Conservation (phyloP, 2,329 filamentous ascomycete genomes). For the Hypoxylon sp. region DNA sequence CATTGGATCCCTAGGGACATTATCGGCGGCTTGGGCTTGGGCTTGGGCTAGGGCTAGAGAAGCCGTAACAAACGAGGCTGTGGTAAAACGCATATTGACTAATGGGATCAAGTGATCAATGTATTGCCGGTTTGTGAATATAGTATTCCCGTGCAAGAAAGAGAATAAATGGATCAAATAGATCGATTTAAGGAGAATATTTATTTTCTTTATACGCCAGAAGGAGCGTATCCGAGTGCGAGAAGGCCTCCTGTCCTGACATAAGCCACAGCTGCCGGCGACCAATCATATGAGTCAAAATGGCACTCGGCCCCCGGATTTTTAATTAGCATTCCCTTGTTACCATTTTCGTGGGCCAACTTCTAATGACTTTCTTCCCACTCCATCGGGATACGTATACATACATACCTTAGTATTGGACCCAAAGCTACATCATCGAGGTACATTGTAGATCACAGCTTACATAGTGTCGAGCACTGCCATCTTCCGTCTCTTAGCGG, state of each 20-base stretch:
- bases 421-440: constrained; percentile 22
- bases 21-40: constrained; percentile 37
- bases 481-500: constrained; percentile 25
- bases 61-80: constrained; percentile 41
- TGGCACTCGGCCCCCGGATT: constrained; percentile 15
- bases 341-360: constrained; percentile 10
- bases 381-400: constrained; percentile 10
- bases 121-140: constrained; percentile 18
- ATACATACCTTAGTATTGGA: background rate
- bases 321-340: constrained; percentile 20
- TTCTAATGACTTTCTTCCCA: constrained; percentile 17
- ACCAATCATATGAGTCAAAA: constrained; percentile 10
- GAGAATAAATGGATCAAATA: background rate
- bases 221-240: constrained; percentile 4
- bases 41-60: constrained; percentile 42
- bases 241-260: constrained; percentile 15
- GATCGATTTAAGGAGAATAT: constrained; percentile 4
- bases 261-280: constrained; percentile 10
- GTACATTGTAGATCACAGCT: constrained; percentile 15
- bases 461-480: constrained; percentile 13
- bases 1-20: constrained; percentile 41
- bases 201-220: constrained; percentile 41
- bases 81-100: constrained; percentile 44
- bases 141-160: constrained; percentile 9
- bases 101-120: constrained; percentile 16